A percentile compares a stretch with the other conserved stretches of the same genome.
Evolutionary conservation across 495 filamentous ascomycete species (phyloP).

Genomic region (Penicilliopsis zonata): DNA sequence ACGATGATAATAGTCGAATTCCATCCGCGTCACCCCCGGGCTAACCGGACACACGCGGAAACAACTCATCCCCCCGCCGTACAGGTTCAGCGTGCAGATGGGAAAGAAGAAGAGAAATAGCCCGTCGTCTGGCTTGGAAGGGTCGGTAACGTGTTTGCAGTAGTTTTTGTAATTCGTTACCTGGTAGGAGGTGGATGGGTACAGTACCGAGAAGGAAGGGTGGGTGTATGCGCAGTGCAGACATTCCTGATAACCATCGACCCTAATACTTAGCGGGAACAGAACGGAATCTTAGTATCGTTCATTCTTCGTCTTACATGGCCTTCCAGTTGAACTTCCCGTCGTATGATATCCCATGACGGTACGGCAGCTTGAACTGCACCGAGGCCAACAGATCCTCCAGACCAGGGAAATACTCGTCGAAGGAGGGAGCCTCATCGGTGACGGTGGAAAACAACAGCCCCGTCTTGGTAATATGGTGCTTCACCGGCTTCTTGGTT

Average conservation of each 20-base stretch:
- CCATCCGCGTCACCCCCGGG: constrained; percentile 44
- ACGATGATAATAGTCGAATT: constrained; percentile 50
- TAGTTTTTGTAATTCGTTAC: constrained; percentile 47
- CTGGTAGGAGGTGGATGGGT: constrained; percentile 46
- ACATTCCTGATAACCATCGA: constrained; percentile 53
- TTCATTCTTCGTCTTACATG: constrained; percentile 26
- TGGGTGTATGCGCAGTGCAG: constrained; percentile 54
- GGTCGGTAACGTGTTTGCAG: constrained; percentile 45
- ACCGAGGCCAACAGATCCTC: constrained; percentile 38
- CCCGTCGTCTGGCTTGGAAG: constrained; percentile 40
- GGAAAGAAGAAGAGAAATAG: constrained; percentile 53
- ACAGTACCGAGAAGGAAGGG: constrained; percentile 45
- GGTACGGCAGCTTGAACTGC: constrained; percentile 44
- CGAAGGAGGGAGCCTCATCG: constrained; percentile 36
- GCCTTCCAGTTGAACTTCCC: constrained; percentile 55
- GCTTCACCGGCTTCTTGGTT: constrained; percentile 13
- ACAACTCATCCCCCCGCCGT: constrained; percentile 47
- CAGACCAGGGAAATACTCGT: constrained; percentile 43
- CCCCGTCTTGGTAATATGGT: constrained; percentile 41
- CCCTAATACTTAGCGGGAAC: constrained; percentile 16
- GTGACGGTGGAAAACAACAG: constrained; percentile 43
- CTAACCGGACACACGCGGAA: constrained; percentile 45
- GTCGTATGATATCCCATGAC: constrained; percentile 43
- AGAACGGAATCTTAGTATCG: not conserved
- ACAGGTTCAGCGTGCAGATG: constrained; percentile 48